Base-by-base conservation (phyloP, 169 alveolate species). In the Cryptosporidium canis region DNA sequence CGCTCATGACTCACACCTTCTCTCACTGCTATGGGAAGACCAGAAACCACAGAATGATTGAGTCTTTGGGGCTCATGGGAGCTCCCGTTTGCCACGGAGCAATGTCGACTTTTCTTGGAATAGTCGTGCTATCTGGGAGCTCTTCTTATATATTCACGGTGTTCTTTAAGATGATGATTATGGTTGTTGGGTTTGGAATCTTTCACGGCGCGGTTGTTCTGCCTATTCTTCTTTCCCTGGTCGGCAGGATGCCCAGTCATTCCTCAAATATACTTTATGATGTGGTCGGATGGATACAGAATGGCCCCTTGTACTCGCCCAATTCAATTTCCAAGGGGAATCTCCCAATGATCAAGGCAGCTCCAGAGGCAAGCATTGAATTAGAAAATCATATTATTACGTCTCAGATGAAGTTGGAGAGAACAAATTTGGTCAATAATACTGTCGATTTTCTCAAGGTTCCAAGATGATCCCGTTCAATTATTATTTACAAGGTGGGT, bases 61-160 rank as follows among this genome's bases (percentile, higher is more conserved):
- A 91, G 66, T 83, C 90, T 6, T 65, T 93, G 21, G 94, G 91
- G 33, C 83, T 85, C 16, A 93, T 93, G 95, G 95, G 95, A 43
- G 91, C 91, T 21, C 93, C 95, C 7, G 92, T 93, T 27, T 90
- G 92, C 82, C 94, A 93, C 41, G 95, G 95, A 16, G 95, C 95
- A 18, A 71, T 83, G 67, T 92, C 95, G 27, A 90, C 95, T 0
- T 66, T 93, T 27, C 92, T 92, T 14, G 95, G 94, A 21, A 83
- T 92, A 1, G 68, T 92, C 35, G 90, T 91, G 35, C 85, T 92
- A 6, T 93, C 93, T 21, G 92, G 90, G 21, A 83, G 93, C 64
- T 83, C 92, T 41, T 93, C 95, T 0, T 90, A 83, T 77, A 92
- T 93, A 48, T 93, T 93, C 83, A 66, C 85, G 64, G 94, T 92